A percentile compares a stretch with the other conserved stretches of the same genome.
phyloP scores from a whole-genome alignment of 495 filamentous ascomycete genomes.

The Amphirosellinia nigrospora region DNA sequence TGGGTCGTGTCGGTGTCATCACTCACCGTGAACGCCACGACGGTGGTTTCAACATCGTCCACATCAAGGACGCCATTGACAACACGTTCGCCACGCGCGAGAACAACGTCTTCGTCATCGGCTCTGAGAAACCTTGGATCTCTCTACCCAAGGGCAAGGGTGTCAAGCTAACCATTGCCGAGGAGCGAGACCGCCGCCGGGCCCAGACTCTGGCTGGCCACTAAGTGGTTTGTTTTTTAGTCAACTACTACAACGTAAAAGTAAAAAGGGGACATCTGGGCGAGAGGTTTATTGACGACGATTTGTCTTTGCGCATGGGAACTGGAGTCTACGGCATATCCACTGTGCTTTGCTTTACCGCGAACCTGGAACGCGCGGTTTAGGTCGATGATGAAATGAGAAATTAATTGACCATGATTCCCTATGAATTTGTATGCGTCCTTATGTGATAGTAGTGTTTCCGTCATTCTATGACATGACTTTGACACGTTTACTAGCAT shows the following conservation, averaged over 20 bases:
- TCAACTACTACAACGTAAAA: slow-evolving; percentile 22
- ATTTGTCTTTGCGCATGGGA: slow-evolving; percentile 43
- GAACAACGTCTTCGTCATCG: slow-evolving; percentile 98
- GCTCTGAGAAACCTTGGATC: slow-evolving; percentile 97
- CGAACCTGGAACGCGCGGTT: slow-evolving; percentile 35
- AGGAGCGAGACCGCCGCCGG: slow-evolving; percentile 96
- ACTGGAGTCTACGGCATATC: slow-evolving; percentile 47
- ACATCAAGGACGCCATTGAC: slow-evolving; percentile 99
- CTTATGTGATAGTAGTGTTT: not conserved
- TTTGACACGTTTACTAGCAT: not conserved
- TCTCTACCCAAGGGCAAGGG: slow-evolving; percentile 99
- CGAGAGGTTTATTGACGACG: slow-evolving; percentile 31
- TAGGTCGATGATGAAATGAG: slow-evolving; percentile 46
- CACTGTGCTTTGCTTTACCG: slow-evolving; percentile 35
- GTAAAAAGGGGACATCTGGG: slow-evolving; percentile 37
- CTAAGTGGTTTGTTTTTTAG: slow-evolving; percentile 40
- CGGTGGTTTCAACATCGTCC: slow-evolving; percentile 99
- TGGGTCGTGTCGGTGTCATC: slow-evolving; percentile 99
- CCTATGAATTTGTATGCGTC: not conserved
- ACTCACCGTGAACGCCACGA: slow-evolving; percentile 99
- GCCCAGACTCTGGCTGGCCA: slow-evolving; percentile 73
- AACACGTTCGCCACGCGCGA: slow-evolving; percentile 99
- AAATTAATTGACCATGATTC: slow-evolving; percentile 43
- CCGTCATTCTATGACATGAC: not conserved
- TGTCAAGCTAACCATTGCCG: slow-evolving; percentile 98